Evolutionary conservation across 306 rosid genomes (phyloP).

Genomic region (Astragalus glycyphyllos): DNA sequence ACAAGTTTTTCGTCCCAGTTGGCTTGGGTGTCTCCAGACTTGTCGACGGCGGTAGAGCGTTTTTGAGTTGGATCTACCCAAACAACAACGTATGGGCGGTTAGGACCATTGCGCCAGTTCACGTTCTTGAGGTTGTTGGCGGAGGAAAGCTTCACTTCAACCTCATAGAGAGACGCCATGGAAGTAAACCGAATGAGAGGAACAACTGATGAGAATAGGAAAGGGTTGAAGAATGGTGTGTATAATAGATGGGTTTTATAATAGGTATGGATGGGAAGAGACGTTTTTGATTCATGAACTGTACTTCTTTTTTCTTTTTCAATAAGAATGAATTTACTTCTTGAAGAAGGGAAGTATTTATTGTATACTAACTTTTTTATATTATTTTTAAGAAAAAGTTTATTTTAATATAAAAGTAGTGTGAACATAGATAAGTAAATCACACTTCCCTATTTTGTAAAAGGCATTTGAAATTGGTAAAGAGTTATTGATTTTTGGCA

Average conservation of each 20-base stretch:
- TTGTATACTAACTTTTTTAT: not conserved
- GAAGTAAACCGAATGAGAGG: not conserved
- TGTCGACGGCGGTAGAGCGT: conserved; percentile 50
- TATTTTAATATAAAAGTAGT: not conserved
- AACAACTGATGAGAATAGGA: not conserved
- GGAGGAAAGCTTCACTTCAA: conserved; percentile 54
- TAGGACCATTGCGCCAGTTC: conserved; percentile 73
- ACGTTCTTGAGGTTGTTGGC: conserved; percentile 73
- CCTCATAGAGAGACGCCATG: conserved; percentile 46
- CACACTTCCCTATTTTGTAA: not conserved
- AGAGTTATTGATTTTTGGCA: not conserved
- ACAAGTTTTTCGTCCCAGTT: conserved; percentile 62
- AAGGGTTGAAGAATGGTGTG: not conserved
- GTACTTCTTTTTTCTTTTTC: no score
- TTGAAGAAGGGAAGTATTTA: not conserved
- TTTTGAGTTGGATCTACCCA: conserved; percentile 69
- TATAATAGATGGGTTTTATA: not conserved
- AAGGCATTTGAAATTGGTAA: not conserved
- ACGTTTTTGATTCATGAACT: not conserved
- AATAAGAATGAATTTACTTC: no score
- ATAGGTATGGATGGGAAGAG: not conserved
- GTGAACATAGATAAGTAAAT: not conserved
- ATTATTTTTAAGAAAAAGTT: no score
- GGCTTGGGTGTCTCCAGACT: conserved; percentile 58
- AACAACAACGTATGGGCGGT: conserved; percentile 66